Percentiles rank a stretch among this genome's conserved stretches.
Conservation (phyloP, 495 filamentous ascomycete species). For the Aspergillus mulundensis region DNA sequence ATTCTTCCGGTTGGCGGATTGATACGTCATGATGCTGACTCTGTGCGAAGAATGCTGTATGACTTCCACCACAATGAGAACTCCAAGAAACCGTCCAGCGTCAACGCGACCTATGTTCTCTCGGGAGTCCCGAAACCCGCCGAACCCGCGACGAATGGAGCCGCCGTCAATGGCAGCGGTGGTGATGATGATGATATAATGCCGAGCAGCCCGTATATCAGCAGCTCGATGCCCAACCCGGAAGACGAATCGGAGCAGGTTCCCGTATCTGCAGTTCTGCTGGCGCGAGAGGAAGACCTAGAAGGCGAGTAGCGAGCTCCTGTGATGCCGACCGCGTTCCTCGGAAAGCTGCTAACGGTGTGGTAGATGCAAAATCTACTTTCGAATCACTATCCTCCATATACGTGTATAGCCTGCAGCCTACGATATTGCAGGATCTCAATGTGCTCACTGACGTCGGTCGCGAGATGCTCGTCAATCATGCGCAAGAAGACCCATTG, state of each 20-base stretch:
- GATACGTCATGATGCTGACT: neutral
- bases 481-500: slow-evolving; percentile 59
- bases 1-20: slow-evolving; percentile 12
- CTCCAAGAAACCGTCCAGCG: slow-evolving; percentile 62
- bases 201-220: slow-evolving; percentile 64
- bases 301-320: slow-evolving; percentile 48
- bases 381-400: slow-evolving; percentile 71
- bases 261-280: slow-evolving; percentile 55
- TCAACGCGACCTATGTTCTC: slow-evolving; percentile 87
- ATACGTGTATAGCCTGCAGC: slow-evolving; percentile 83
- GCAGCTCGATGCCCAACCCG: slow-evolving; percentile 54
- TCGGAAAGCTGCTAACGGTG: slow-evolving; percentile 1
- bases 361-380: slow-evolving; percentile 58
- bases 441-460: slow-evolving; percentile 67
- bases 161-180: slow-evolving; percentile 24
- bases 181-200: slow-evolving; percentile 69
- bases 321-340: neutral
- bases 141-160: slow-evolving; percentile 34
- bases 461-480: slow-evolving; percentile 51
- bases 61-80: slow-evolving; percentile 83
- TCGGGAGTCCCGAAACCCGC: slow-evolving; percentile 52
- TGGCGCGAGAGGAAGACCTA: slow-evolving; percentile 77
- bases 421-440: slow-evolving; percentile 68
- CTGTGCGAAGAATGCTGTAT: slow-evolving; percentile 68
- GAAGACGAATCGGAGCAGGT: slow-evolving; percentile 31